Conservation (phyloP, 306 rosid genomes). For the Cucumis cinereus region DNA sequence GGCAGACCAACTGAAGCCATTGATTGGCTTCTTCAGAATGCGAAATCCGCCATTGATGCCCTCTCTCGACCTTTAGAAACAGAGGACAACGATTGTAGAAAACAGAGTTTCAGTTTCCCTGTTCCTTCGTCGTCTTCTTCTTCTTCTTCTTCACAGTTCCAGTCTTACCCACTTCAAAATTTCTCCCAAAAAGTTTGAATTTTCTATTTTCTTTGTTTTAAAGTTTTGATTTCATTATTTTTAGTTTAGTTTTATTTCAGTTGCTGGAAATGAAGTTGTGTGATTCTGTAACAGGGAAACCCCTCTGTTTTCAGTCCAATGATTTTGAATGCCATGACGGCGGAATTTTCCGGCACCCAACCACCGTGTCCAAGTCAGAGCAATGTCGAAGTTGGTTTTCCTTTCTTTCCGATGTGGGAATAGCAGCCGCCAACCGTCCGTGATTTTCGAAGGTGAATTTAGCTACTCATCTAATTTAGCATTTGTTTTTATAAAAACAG, state of each 20-base stretch:
- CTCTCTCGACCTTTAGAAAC: not conserved
- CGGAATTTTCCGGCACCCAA: not conserved
- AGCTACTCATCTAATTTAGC: not conserved
- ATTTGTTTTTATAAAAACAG: too few species aligned
- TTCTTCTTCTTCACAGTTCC: not conserved
- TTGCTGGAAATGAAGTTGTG: not conserved
- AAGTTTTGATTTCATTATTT: not conserved
- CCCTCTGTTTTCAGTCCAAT: not conserved
- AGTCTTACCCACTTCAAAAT: not conserved
- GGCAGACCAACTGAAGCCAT: not conserved
- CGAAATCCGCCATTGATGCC: conserved; percentile 1
- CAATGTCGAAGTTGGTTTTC: not conserved
- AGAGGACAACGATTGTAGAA: not conserved
- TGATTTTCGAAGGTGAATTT: not conserved
- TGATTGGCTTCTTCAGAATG: not conserved
- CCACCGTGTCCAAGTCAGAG: not conserved
- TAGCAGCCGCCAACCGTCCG: not conserved
- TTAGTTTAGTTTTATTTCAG: not conserved
- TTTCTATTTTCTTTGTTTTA: not conserved
- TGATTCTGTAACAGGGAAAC: not conserved
- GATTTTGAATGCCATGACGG: not conserved
- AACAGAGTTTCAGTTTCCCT: not conserved
- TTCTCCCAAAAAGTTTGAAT: not conserved
- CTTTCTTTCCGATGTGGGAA: not conserved
- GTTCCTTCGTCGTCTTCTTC: not conserved